A percentile compares a stretch with the other conserved stretches of the same genome.
These are phyloP conservation scores for Ogataea dorogensis DNA, from an alignment of 805 yeast species.

Conservation along the genomic window DNA sequence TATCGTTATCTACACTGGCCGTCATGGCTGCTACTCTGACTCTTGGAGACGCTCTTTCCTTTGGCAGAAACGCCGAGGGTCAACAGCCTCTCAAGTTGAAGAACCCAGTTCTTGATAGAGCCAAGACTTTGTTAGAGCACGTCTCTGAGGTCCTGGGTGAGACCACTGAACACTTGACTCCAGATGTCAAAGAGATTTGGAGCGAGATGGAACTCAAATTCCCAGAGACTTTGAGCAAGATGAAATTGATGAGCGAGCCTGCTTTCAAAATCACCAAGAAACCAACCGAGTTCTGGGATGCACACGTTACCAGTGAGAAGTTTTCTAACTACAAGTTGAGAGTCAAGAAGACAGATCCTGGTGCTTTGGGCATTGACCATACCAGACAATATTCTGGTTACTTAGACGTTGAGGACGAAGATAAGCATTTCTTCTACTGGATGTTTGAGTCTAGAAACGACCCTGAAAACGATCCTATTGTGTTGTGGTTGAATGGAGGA, in stretches of 20 bases:
- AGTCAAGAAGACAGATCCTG: conserved; percentile 47
- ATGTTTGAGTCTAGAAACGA: conserved; percentile 88
- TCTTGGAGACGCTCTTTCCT: conserved; percentile 8
- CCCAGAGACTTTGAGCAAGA: conserved; percentile 52
- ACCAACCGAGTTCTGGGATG: conserved; percentile 36
- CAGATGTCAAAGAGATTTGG: conserved; percentile 55
- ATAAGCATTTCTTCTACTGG: conserved; percentile 91
- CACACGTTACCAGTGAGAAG: conserved; percentile 33
- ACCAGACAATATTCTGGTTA: conserved; percentile 76
- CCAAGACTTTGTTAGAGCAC: conserved; percentile 32
- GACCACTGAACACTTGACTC: conserved; percentile 47
- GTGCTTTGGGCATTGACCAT: conserved; percentile 53
- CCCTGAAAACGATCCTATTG: conserved; percentile 80
- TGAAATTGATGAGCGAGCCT: conserved; percentile 53
- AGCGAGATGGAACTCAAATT: conserved; percentile 58
- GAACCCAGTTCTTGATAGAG: conserved; percentile 3
- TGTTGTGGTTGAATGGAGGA: conserved; percentile 91
- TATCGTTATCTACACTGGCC: conserved; percentile 12
- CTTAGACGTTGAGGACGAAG: conserved; percentile 62
- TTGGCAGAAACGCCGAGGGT: conserved; percentile 6
- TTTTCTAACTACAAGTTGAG: conserved; percentile 48
- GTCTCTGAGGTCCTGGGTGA: conserved; percentile 53
- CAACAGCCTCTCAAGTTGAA: conserved; percentile 11
- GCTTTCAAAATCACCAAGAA: conserved; percentile 38
- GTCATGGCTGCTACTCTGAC: conserved; percentile 9